A percentile compares a stretch with the other conserved stretches of the same genome.
phyloP scores from a whole-genome alignment of 768 basidiomycete species.

The Boletellus sp. region DNA sequence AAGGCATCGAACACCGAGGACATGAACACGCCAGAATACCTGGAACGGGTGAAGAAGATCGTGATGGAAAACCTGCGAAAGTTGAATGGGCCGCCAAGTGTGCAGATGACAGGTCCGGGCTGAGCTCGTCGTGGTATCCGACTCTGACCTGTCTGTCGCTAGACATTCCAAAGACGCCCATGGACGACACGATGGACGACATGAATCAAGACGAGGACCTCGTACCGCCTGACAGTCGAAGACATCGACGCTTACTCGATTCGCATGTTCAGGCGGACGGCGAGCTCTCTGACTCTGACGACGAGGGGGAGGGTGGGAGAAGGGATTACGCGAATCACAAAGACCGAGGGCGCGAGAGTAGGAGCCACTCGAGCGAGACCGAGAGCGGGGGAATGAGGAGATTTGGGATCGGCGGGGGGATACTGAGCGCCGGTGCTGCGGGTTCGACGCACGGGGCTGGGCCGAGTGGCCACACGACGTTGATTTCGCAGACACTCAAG shows the following conservation, averaged over 20 bases:
- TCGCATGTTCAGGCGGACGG: constrained; percentile 78
- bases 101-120: constrained; percentile 79
- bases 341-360: constrained; percentile 44
- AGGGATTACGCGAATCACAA: constrained; percentile 62
- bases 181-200: constrained; percentile 83
- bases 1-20: constrained; percentile 94
- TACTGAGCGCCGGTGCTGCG: constrained; percentile 57
- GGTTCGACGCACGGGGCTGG: constrained; percentile 67
- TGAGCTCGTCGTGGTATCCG: not conserved
- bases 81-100: constrained; percentile 83
- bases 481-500: constrained; percentile 29
- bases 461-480: constrained; percentile 63
- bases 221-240: constrained; percentile 70
- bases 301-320: constrained; percentile 89
- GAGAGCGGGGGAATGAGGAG: constrained; percentile 45
- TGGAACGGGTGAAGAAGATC: constrained; percentile 88
- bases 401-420: constrained; percentile 68
- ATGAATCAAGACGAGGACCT: constrained; percentile 80
- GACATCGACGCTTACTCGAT: constrained; percentile 76
- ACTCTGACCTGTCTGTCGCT: constrained; percentile 1
- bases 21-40: constrained; percentile 87
- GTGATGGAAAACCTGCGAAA: constrained; percentile 89
- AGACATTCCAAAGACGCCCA: constrained; percentile 84
- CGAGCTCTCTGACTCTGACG: constrained; percentile 95
- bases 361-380: constrained; percentile 39